phyloP scores from a whole-genome alignment of 441 rosid genomes.

The Flueggea neowawraea region DNA sequence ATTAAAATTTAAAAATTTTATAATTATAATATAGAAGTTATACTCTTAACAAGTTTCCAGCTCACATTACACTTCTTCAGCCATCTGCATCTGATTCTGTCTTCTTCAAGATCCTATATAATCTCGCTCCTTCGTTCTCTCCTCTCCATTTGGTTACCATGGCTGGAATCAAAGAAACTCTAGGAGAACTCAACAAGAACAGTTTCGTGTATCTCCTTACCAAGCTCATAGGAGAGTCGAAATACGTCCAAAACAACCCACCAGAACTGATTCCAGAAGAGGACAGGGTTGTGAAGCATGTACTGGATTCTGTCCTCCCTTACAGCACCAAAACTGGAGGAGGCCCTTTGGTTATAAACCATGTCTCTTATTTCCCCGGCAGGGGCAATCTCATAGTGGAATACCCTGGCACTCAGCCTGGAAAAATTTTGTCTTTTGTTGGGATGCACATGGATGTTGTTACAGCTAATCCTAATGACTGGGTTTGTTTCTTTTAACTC shows the following conservation, averaged over 20 bases:
- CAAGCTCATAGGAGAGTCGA: slow-evolving; percentile 83
- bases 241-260: slow-evolving; percentile 83
- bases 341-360: slow-evolving; percentile 75
- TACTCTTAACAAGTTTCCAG: too few species aligned
- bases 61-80: too few species aligned
- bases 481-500: slow-evolving; percentile 42
- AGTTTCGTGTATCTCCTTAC: slow-evolving; percentile 61
- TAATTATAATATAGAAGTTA: too few species aligned
- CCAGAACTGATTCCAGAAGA: slow-evolving; percentile 91
- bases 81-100: too few species aligned
- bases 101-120: too few species aligned
- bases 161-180: slow-evolving; percentile 27
- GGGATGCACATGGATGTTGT: slow-evolving; percentile 99
- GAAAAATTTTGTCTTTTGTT: slow-evolving; percentile 86
- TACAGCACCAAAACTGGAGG: slow-evolving; percentile 76
- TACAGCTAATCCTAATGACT: slow-evolving; percentile 87
- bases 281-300: slow-evolving; percentile 76
- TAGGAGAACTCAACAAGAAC: slow-evolving; percentile 63
- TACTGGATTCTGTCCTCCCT: slow-evolving; percentile 70
- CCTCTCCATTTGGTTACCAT: slow-evolving; percentile 6
- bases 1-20: too few species aligned
- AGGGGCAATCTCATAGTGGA: slow-evolving; percentile 94
- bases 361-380: slow-evolving; percentile 59
- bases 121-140: too few species aligned
- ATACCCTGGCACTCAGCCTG: slow-evolving; percentile 85